Evolutionary conservation across 768 basidiomycete species (phyloP), one percentile per base, ranked within the genome.

Genomic region (Boletus fagicola): DNA sequence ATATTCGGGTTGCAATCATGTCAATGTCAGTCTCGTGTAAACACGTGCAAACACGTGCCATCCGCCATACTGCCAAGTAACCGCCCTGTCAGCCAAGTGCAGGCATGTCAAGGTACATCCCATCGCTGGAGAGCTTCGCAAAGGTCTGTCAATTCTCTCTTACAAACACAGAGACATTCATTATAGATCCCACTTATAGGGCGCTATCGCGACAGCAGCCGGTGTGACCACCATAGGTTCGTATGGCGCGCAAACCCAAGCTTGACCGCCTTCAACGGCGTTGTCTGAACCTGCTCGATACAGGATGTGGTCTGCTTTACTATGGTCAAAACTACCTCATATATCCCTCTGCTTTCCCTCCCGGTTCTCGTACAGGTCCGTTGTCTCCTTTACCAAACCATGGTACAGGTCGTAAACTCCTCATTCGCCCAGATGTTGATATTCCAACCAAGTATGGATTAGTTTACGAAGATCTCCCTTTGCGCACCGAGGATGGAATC

Each of bases 291-390:
- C 45, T 35, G 38, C 33, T 39, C 56, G 8, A 18, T 24, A 22
- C 62, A 90, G 89, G 85, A 57, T 81, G 81, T 49, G 86, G 88
- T 11, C 78, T 94, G 36, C 80, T 93, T 18, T 94, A 89, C 72
- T 88, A 89, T 62, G 92, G 90, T 30, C 94, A 98, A 70, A 88
- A 87, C 68, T 88, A 83, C 63, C 78, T 98, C 51, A 95, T 98
- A 69, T 98, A 96, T 70, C 94, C 94, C 1, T 87, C 92, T 18
- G 86, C 87, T 9, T 87, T 82, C 48, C 86, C 91, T 53, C 81
- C 85, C 5, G 93, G 93, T 2, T 93, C 93, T 26, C 78, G 94
- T 48, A 86, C 78, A 65, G 82, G 93, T 91, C 56, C 57, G 76
- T 64, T n/a, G 39, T 28, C 36, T 58, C 49, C 12, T n/a, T 20